Evolutionary conservation across 352 stramenopile genomes (phyloP), one percentile per base, ranked within the genome.

Genomic region (Globisporangium mamillatum): DNA sequence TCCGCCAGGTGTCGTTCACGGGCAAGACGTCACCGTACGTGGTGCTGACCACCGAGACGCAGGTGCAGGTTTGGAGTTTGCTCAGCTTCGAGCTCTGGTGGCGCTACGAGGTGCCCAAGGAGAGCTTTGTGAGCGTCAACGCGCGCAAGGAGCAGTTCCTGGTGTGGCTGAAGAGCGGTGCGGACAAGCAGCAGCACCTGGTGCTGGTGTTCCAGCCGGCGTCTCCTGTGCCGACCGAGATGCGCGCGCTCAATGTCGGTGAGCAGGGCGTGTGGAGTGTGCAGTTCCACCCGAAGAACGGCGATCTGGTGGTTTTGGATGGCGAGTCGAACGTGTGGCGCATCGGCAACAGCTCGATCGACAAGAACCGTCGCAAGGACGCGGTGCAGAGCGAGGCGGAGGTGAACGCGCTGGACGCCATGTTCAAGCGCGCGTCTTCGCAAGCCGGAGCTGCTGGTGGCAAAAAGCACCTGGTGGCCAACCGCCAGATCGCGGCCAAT

Each of bases 11-110:
- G 4, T 54, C 84, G 7, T 95, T 95, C 76, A 68, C 75, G 4
- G 82, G 84, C 27, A 62, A 66, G 22, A 84, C 74, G 18, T 86
- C 82, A 14, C 86, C 88, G 9, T 92, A 77, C 63, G 65, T 95
- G 18, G 84, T 92, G 32, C 27, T 92, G 5, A 74, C 84, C 38
- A 95, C 86, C 0, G 48, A 58, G 2, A 46, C 24, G 7, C 78
- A 91, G 44, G 67, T 95, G 10, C 87, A 95, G 65, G 81, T 93
- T 1, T 95, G 88, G 88, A 89, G 84, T 55, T 58, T 95, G 63
- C 64, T 95, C 24, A 81, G 76, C 16, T 72, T 86, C 44, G 75
- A 82, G 34, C 73, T 95, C 36, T 85, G 74, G 78, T 95, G 88
- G 88, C 78, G 84, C 14, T 92, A 92, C 64, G 76, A 79, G 0